Conservation (phyloP, 2,329 filamentous ascomycete species). For the Elsinoe perseae region DNA sequence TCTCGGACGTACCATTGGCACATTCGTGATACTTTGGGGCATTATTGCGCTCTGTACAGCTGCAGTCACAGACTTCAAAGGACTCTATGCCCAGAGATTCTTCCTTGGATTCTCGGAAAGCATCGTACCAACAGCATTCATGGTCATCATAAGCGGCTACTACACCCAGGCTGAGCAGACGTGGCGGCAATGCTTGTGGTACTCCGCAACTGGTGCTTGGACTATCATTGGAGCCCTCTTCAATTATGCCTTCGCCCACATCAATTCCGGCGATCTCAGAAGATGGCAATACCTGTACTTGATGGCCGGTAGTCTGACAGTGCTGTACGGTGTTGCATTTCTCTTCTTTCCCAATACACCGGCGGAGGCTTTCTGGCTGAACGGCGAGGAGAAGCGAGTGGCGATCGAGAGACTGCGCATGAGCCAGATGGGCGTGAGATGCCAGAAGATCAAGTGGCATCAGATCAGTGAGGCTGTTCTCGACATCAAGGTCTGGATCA, state of each 20-base stretch:
- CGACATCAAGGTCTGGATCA: conserved; percentile 25
- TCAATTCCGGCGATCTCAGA: conserved; percentile 35
- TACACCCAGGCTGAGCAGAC: conserved; percentile 38
- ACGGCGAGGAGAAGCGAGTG: conserved; percentile 29
- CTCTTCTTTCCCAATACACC: conserved; percentile 32
- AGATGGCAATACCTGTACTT: conserved; percentile 28
- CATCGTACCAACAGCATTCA: conserved; percentile 50
- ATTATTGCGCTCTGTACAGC: conserved; percentile 61
- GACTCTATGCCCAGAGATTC: conserved; percentile 52
- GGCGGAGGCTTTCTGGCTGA: conserved; percentile 29
- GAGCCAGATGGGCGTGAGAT: conserved; percentile 32
- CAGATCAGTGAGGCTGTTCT: conserved; percentile 23
- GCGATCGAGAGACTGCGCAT: conserved; percentile 32
- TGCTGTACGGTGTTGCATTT: conserved; percentile 26
- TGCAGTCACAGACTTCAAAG: conserved; percentile 54
- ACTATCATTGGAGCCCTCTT: conserved; percentile 24
- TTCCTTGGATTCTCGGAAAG: conserved; percentile 50
- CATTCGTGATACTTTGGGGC: conserved; percentile 58
- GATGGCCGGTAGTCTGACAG: conserved; percentile 28
- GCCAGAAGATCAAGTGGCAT: conserved; percentile 25
- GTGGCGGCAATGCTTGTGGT: conserved; percentile 26
- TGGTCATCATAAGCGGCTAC: conserved; percentile 42
- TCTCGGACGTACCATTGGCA: conserved; percentile 56
- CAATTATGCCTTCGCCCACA: conserved; percentile 30
- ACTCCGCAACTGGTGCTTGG: conserved; percentile 24